Conservation (phyloP, 176 grass and related monocot species). For the Aechmea fasciata region DNA sequence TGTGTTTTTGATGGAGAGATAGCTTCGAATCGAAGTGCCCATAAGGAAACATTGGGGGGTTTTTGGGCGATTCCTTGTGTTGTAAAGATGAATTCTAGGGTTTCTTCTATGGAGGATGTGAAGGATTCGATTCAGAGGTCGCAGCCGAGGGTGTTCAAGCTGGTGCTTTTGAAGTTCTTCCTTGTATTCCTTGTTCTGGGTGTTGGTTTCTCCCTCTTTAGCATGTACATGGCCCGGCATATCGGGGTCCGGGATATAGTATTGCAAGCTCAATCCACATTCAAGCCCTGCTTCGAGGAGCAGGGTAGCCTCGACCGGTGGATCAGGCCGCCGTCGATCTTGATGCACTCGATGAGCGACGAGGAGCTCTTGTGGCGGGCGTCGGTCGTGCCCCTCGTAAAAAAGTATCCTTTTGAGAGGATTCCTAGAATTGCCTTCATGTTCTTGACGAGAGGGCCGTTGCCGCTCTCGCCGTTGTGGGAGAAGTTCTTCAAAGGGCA, state of each 20-base stretch:
- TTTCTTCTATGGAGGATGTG: slow-evolving; percentile 73
- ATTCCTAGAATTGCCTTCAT: slow-evolving; percentile 81
- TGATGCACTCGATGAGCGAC: slow-evolving; percentile 62
- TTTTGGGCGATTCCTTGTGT: neutral
- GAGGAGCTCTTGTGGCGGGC: slow-evolving; percentile 91
- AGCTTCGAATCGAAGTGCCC: neutral
- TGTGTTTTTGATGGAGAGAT: neutral
- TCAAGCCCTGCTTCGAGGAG: slow-evolving; percentile 1
- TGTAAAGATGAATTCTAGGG: slow-evolving; percentile 45
- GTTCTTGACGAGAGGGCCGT: slow-evolving; percentile 84
- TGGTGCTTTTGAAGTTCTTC: slow-evolving; percentile 60
- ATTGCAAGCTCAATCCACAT: neutral
- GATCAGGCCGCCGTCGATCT: slow-evolving; percentile 36
- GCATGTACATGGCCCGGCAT: slow-evolving; percentile 71
- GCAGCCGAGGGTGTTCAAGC: slow-evolving; percentile 39
- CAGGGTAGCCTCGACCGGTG: slow-evolving; percentile 45
- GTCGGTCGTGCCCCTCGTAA: slow-evolving; percentile 52
- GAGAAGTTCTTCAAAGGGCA: slow-evolving; percentile 71
- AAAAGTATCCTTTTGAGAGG: slow-evolving; percentile 59
- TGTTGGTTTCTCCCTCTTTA: slow-evolving; percentile 52
- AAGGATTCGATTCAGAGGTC: slow-evolving; percentile 34
- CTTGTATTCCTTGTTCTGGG: slow-evolving; percentile 57
- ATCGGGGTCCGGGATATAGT: slow-evolving; percentile 30
- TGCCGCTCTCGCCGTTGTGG: slow-evolving; percentile 79
- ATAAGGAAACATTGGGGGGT: neutral